A percentile compares a stretch with the other conserved stretches of the same genome.
phyloP scores from a whole-genome alignment of 2,329 filamentous ascomycete genomes.

The Magnaporthales sp. region DNA sequence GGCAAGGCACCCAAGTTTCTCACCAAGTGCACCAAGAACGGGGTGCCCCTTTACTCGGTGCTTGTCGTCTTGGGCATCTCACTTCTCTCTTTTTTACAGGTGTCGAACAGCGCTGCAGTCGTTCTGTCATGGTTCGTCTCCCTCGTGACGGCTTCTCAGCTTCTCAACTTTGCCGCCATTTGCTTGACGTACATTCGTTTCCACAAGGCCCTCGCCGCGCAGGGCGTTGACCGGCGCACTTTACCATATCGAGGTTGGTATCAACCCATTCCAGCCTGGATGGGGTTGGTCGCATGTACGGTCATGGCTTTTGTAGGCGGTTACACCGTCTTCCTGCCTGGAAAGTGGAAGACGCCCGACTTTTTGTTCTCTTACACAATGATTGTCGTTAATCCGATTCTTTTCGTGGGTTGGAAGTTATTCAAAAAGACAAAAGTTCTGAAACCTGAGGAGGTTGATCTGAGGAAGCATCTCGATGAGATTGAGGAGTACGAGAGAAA shows the following conservation, averaged over 20 bases:
- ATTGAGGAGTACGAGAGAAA: slow-evolving; percentile 33
- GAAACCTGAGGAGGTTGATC: slow-evolving; percentile 48
- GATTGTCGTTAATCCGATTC: slow-evolving; percentile 21
- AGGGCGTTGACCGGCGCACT: slow-evolving; percentile 29
- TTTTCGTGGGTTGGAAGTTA: slow-evolving; percentile 62
- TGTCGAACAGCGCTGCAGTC: slow-evolving; percentile 24
- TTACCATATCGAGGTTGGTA: slow-evolving; percentile 41
- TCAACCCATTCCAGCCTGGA: slow-evolving; percentile 43
- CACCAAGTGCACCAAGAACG: slow-evolving; percentile 27
- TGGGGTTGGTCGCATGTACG: slow-evolving; percentile 34
- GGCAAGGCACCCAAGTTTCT: slow-evolving; percentile 37
- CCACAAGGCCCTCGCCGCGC: slow-evolving; percentile 42
- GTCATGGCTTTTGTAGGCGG: slow-evolving; percentile 50
- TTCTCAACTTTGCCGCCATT: slow-evolving; percentile 37
- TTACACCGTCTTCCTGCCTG: slow-evolving; percentile 34
- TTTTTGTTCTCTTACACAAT: slow-evolving; percentile 25
- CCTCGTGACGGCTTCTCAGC: slow-evolving; percentile 25
- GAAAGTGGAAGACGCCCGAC: slow-evolving; percentile 19
- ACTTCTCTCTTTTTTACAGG: slow-evolving; percentile 27
- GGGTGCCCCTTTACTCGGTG: slow-evolving; percentile 34
- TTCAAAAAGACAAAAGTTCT: slow-evolving; percentile 50
- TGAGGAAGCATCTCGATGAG: slow-evolving; percentile 52
- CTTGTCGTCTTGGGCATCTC: slow-evolving; percentile 21
- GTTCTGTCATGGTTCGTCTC: slow-evolving; percentile 30
- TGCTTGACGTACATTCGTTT: slow-evolving; percentile 35